Base-by-base conservation (phyloP, 305 asterid genomes). In the Rubia peregrina region DNA sequence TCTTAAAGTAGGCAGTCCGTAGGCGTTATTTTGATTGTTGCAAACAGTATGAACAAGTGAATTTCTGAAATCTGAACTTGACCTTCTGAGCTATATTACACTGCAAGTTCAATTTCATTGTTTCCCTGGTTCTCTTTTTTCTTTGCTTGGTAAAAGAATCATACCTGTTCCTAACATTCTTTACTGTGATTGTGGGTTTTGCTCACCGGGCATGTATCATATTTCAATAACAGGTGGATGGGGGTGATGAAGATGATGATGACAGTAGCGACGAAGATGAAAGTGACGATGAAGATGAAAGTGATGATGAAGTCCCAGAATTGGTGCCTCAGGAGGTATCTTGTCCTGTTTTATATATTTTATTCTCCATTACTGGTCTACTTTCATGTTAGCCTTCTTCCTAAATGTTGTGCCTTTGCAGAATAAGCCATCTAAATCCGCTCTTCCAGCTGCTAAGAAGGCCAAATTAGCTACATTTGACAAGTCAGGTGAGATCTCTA, bases 401-500 rank as follows among this genome's bases (percentile, higher is more conserved):
- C 22, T 36, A 14, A 62, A 73, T 66, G 30, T 43, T 40, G 70
- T 76, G 56, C 69, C 61, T 13, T 26, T 76, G 44, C 86, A 80
- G 88, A 89, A 89, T 69, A 82, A 90, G 70, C 76, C 82, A 17
- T 76, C 87, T 69, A 75, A 72, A 56, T 60, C 79, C 43, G 80
- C 83, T 7, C 76, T 66, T 44, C 64, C 64, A 51, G 38, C 78
- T 24, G 70, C 75, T 64, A 89, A 89, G 84, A 89, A 87, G 75
- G 79, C 88, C 24, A 89, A 84, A 71, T 0, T 73, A 26, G 67
- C 82, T 53, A 65, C 87, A 19, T 85, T 88, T 8, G 78, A 80
- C 12, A 85, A 85, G 67, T 16, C 83, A 73, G 90, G 91, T 86
- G 57, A 6, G 68, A n/a, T n/a, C n/a, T n/a, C n/a, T n/a, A n/a